phyloP scores from a whole-genome alignment of 2,329 filamentous ascomycete genomes.

The Diplocarpon mali region DNA sequence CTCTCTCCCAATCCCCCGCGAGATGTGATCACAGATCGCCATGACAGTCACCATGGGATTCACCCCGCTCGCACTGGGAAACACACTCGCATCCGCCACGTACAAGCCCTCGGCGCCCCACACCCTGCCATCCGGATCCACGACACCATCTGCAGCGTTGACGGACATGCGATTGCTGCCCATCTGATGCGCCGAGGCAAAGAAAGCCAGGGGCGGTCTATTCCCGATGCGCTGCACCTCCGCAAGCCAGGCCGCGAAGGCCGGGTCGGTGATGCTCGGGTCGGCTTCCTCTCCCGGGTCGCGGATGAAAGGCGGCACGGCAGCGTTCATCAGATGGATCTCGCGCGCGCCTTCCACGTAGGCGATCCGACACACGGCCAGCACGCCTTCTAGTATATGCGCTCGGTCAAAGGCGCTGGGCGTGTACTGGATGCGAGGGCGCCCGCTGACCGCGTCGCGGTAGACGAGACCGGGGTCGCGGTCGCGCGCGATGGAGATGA shows the following conservation, averaged over 20 bases:
- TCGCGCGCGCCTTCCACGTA: conserved; percentile 73
- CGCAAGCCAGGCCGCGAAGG: conserved; percentile 51
- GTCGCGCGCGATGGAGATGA: conserved; percentile 67
- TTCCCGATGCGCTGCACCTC: conserved; percentile 38
- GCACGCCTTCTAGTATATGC: conserved; percentile 58
- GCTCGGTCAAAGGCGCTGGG: conserved; percentile 60
- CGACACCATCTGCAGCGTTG: conserved; percentile 39
- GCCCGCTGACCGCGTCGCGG: conserved; percentile 55
- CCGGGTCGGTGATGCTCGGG: conserved; percentile 42
- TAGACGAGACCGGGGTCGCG: conserved; percentile 65
- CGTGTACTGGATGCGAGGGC: conserved; percentile 57
- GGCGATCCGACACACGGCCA: conserved; percentile 64
- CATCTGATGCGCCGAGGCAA: conserved; percentile 72
- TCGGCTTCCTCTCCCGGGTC: conserved; percentile 5
- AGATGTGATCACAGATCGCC: conserved; percentile 58
- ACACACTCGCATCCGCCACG: conserved; percentile 64
- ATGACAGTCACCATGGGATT: conserved; percentile 76
- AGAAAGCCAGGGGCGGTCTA: conserved; percentile 40
- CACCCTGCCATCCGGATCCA: conserved; percentile 46
- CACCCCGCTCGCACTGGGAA: conserved; percentile 66
- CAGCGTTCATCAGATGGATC: conserved; percentile 56
- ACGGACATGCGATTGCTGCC: conserved; percentile 62
- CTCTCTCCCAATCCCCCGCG: conserved; percentile 34
- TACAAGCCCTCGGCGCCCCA: conserved; percentile 58
- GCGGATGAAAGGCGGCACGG: conserved; percentile 48